These are phyloP conservation scores for Arachis hypogaea DNA, from an alignment of 306 rosid genomes.

Conservation along the genomic window DNA sequence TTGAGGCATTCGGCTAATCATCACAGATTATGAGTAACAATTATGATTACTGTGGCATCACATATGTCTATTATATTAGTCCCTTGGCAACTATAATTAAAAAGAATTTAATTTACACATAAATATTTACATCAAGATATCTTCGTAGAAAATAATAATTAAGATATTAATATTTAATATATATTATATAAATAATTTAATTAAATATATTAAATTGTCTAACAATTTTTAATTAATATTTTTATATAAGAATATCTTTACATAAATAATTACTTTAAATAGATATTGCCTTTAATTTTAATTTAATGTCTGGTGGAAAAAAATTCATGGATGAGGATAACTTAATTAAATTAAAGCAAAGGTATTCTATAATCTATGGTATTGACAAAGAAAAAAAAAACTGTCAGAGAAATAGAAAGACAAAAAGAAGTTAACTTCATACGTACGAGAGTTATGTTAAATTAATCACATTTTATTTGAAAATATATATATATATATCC, in stretches of 20 bases:
- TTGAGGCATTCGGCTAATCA: constrained; percentile 30
- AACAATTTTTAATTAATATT: too few relatives aligned
- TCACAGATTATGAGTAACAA: constrained; percentile 33
- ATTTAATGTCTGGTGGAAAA: neutral
- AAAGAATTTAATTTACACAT: too few relatives aligned
- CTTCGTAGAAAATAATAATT: too few relatives aligned
- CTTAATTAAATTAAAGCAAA: constrained; percentile 26
- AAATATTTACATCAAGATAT: too few relatives aligned
- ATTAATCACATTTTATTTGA: constrained; percentile 17
- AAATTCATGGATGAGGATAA: constrained; percentile 11
- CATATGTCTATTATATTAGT: constrained; percentile 44
- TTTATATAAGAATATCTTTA: too few relatives aligned
- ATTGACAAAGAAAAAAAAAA: neutral
- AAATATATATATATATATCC: constrained; percentile 20
- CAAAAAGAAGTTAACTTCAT: constrained; percentile 24
- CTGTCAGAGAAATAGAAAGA: constrained; percentile 17
- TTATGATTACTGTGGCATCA: constrained; percentile 47
- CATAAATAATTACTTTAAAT: neutral
- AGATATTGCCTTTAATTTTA: constrained; percentile 36
- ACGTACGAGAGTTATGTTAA: constrained; percentile 17
- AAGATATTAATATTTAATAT: too few relatives aligned
- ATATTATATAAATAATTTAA: too few relatives aligned
- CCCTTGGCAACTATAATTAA: constrained; percentile 25
- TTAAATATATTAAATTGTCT: too few relatives aligned
- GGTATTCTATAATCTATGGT: constrained; percentile 30